These are phyloP conservation scores for Echinochloa phyllopogon DNA, from an alignment of 176 grass and related monocot species.

Conservation along the genomic window DNA sequence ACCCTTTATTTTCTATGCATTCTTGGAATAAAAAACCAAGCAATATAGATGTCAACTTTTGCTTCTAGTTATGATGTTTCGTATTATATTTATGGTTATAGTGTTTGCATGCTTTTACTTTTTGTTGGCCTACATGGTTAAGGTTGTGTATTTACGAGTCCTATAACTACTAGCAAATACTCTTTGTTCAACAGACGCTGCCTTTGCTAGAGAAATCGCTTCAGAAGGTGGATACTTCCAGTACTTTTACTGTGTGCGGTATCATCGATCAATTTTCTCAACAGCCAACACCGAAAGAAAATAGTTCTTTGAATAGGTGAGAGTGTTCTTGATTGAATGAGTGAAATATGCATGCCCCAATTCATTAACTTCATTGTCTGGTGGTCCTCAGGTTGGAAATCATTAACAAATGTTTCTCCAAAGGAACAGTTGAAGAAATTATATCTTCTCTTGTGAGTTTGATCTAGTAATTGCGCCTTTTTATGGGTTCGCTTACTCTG, in stretches of 20 bases:
- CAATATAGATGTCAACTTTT: background rate
- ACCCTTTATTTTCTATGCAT: background rate
- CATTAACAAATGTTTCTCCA: conserved; percentile 91
- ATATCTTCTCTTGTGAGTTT: conserved; percentile 81
- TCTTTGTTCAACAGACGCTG: conserved; percentile 56
- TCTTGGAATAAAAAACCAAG: background rate
- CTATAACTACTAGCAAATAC: conserved; percentile 20
- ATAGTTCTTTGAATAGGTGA: conserved; percentile 67
- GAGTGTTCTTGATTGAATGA: background rate
- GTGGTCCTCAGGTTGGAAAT: conserved; percentile 60
- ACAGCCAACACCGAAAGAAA: conserved; percentile 66
- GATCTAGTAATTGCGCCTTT: conserved; percentile 29
- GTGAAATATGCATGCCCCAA: background rate
- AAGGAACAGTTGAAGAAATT: conserved; percentile 88
- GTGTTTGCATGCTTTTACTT: conserved; percentile 5
- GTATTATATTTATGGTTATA: background rate
- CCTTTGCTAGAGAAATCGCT: conserved; percentile 71
- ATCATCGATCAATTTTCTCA: conserved; percentile 75
- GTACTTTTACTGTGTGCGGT: conserved; percentile 65
- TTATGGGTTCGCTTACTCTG: background rate
- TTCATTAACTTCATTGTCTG: background rate
- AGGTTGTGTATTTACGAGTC: background rate
- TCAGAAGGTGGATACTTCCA: conserved; percentile 57
- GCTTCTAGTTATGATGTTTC: background rate
- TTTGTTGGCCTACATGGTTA: conserved; percentile 20